These are phyloP conservation scores for Cyberlindnera maritima DNA, from an alignment of 805 yeast species.

Conservation along the genomic window DNA sequence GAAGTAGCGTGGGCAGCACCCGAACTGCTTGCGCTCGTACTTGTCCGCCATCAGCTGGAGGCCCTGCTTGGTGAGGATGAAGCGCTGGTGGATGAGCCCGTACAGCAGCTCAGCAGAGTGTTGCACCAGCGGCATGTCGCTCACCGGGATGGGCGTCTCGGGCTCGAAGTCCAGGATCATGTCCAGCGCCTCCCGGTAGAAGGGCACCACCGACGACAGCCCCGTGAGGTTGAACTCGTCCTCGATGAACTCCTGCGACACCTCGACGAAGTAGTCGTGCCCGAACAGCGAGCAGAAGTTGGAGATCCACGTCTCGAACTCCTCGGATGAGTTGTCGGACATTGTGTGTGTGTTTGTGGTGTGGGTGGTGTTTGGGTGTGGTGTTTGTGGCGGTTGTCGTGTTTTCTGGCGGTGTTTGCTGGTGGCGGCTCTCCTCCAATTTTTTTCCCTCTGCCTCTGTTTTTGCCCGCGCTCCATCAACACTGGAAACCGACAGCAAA, in stretches of 20 bases:
- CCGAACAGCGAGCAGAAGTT: slow-evolving; percentile 53
- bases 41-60: slow-evolving; percentile 90
- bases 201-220: slow-evolving; percentile 78
- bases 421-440: background rate
- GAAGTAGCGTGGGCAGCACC: slow-evolving; percentile 83
- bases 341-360: slow-evolving; percentile 3
- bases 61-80: slow-evolving; percentile 85
- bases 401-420: background rate
- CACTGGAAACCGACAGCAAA: background rate
- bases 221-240: slow-evolving; percentile 97
- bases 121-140: slow-evolving; percentile 73
- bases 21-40: slow-evolving; percentile 85
- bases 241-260: slow-evolving; percentile 87
- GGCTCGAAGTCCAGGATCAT: slow-evolving; percentile 78
- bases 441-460: background rate
- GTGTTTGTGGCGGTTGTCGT: background rate
- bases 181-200: slow-evolving; percentile 88
- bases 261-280: slow-evolving; percentile 88
- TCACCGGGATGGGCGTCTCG: slow-evolving; percentile 51
- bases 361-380: background rate
- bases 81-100: slow-evolving; percentile 93
- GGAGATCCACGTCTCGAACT: slow-evolving; percentile 53
- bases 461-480: background rate
- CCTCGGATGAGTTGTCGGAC: slow-evolving; percentile 35
- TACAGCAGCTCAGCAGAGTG: slow-evolving; percentile 90